A percentile compares a stretch with the other conserved stretches of the same genome.
Conservation (phyloP, 257 asterid genomes). For the Ehretia macrophylla region DNA sequence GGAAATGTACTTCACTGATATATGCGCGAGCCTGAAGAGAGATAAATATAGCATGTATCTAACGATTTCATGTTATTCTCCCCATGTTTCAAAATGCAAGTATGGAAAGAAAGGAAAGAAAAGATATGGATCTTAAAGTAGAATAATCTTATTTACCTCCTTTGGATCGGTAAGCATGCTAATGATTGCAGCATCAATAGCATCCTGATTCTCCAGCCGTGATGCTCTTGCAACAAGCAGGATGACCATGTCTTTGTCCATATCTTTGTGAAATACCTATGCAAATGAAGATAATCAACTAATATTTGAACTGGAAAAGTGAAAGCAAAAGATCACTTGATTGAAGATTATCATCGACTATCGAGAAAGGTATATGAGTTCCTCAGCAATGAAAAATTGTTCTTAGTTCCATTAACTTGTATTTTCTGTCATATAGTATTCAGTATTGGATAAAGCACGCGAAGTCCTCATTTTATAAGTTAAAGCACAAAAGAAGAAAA, state of each 20-base stretch:
- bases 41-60: too few species aligned
- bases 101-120: background rate
- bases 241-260: constrained; percentile 25
- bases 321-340: too few species aligned
- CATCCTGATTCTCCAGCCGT: constrained; percentile 33
- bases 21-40: constrained; percentile 26
- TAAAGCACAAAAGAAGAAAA: too few species aligned
- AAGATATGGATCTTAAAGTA: background rate
- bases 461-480: too few species aligned
- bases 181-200: constrained; percentile 27
- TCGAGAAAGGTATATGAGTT: too few species aligned
- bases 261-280: constrained; percentile 22
- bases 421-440: too few species aligned
- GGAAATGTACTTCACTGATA: constrained; percentile 25
- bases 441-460: too few species aligned
- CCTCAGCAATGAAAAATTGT: too few species aligned
- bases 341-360: too few species aligned
- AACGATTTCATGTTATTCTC: background rate
- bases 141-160: constrained; percentile 10
- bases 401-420: too few species aligned
- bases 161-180: constrained; percentile 32
- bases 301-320: too few species aligned
- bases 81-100: background rate
- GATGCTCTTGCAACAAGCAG: constrained; percentile 30
- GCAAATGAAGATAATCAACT: too few species aligned